phyloP scores from a whole-genome alignment of 108 stramenopile genomes.

The Chaetoceros muelleri region DNA sequence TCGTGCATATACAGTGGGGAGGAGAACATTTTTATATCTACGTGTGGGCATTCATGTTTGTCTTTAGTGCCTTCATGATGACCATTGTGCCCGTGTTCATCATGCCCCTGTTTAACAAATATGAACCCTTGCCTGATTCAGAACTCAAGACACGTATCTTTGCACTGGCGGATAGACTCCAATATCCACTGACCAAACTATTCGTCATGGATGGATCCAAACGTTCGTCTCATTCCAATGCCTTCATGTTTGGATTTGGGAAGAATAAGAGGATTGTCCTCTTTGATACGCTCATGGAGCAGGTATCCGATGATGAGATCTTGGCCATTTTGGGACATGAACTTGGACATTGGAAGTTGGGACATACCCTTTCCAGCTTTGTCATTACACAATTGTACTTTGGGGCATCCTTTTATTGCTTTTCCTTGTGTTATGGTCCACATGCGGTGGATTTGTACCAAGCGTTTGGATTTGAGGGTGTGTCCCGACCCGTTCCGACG shows the following conservation, averaged over 20 bases:
- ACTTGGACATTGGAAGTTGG: constrained; percentile 95
- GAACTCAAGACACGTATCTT: constrained; percentile 82
- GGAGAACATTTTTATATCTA: constrained; percentile 91
- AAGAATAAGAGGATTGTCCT: constrained; percentile 97
- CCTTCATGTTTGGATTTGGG: constrained; percentile 98
- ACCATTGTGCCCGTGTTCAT: constrained; percentile 91
- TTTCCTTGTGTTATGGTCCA: constrained; percentile 66
- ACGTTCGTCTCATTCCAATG: constrained; percentile 95
- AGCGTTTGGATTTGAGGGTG: constrained; percentile 92
- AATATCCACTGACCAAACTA: constrained; percentile 95
- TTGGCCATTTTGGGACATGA: constrained; percentile 91
- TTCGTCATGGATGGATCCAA: constrained; percentile 97
- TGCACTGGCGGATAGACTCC: constrained; percentile 71
- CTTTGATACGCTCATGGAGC: constrained; percentile 95
- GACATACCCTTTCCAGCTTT: constrained; percentile 93
- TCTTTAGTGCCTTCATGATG: constrained; percentile 84
- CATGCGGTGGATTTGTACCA: constrained; percentile 54
- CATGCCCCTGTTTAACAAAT: constrained; percentile 98
- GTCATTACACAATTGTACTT: constrained; percentile 84
- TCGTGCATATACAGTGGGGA: constrained; percentile 10
- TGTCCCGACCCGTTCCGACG: constrained; percentile 54
- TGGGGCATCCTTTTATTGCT: constrained; percentile 84
- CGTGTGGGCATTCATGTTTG: constrained; percentile 89
- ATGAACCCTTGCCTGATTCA: constrained; percentile 88
- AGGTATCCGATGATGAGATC: constrained; percentile 81